These are phyloP conservation scores for Hanseniaspora guilliermondii DNA, from an alignment of 805 yeast genomes.

Conservation along the genomic window DNA sequence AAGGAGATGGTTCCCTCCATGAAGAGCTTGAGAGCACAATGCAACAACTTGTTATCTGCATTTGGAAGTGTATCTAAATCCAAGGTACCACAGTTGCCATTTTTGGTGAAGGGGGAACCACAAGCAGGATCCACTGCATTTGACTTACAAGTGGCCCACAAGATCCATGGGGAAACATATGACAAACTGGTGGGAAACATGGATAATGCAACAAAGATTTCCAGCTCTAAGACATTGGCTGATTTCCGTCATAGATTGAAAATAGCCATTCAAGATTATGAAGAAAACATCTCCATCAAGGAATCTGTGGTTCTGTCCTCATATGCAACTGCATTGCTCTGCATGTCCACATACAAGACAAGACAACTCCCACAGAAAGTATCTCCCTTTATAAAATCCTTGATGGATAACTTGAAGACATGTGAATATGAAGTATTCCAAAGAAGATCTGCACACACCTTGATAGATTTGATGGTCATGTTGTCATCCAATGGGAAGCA, in stretches of 20 bases:
- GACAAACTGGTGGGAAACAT: slow-evolving; percentile 51
- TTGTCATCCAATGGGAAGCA: slow-evolving; percentile 45
- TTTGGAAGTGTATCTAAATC: slow-evolving; percentile 57
- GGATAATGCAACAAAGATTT: slow-evolving; percentile 56
- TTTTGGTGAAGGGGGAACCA: slow-evolving; percentile 83
- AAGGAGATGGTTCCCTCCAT: slow-evolving; percentile 80
- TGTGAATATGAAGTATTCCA: slow-evolving; percentile 62
- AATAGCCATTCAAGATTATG: slow-evolving; percentile 58
- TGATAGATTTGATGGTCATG: slow-evolving; percentile 50
- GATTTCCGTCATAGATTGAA: slow-evolving; percentile 62
- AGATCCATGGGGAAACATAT: slow-evolving; percentile 50
- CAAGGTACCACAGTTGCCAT: slow-evolving; percentile 70
- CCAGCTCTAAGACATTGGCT: slow-evolving; percentile 59
- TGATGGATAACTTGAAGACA: slow-evolving; percentile 82
- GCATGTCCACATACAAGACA: background rate
- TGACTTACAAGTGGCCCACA: slow-evolving; percentile 63
- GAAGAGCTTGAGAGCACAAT: slow-evolving; percentile 74
- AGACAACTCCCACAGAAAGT: slow-evolving; percentile 62
- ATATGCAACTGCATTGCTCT: slow-evolving; percentile 60
- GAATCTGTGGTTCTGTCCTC: slow-evolving; percentile 54
- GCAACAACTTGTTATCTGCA: slow-evolving; percentile 67
- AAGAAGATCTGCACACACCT: slow-evolving; percentile 52
- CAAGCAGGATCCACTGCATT: slow-evolving; percentile 94
- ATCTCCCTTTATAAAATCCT: slow-evolving; percentile 73
- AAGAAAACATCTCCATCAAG: slow-evolving; percentile 38